Percentiles rank a stretch among this genome's conserved stretches.
Conservation (phyloP, 2,329 filamentous ascomycete genomes). For the Alternaria alternata region DNA sequence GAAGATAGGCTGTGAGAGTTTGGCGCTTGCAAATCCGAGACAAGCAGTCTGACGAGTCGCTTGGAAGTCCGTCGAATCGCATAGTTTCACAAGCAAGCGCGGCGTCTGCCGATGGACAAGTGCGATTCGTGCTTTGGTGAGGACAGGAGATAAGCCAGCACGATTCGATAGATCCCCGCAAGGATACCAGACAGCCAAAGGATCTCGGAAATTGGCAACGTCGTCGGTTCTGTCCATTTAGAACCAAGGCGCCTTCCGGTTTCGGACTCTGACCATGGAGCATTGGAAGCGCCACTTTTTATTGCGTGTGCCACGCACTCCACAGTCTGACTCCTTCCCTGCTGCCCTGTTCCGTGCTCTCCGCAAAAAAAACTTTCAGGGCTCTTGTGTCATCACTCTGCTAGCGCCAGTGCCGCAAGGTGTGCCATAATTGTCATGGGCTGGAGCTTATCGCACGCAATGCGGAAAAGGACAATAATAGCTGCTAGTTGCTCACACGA, state of each 20-base stretch:
- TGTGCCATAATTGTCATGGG: slow-evolving; percentile 14
- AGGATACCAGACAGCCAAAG: slow-evolving; percentile 13
- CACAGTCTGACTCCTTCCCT: slow-evolving; percentile 14
- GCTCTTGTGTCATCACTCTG: slow-evolving; percentile 13
- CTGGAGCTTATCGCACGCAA: slow-evolving; percentile 30
- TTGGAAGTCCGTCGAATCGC: slow-evolving; percentile 6
- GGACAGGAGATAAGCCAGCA: slow-evolving; percentile 19
- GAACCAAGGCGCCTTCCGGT: slow-evolving; percentile 17
- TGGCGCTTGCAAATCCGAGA: slow-evolving; percentile 9
- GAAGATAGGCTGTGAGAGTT: slow-evolving; percentile 9
- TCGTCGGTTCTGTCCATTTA: background rate
- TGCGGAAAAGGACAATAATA: slow-evolving; percentile 29
- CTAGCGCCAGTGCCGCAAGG: slow-evolving; percentile 16
- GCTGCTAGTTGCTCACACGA: slow-evolving; percentile 19
- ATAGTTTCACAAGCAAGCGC: slow-evolving; percentile 5
- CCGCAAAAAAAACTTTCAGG: slow-evolving; percentile 15
- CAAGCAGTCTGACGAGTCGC: slow-evolving; percentile 1
- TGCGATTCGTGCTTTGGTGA: slow-evolving; percentile 12
- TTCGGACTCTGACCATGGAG: slow-evolving; percentile 18
- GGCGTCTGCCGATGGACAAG: slow-evolving; percentile 16
- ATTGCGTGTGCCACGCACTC: slow-evolving; percentile 16
- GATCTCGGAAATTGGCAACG: slow-evolving; percentile 19
- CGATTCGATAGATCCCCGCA: slow-evolving; percentile 23
- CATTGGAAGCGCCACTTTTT: slow-evolving; percentile 8
- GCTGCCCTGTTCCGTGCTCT: slow-evolving; percentile 9